Evolutionary conservation across 139 green algal genomes (phyloP).

Genomic region (Chlamydomonas asymmetrica): DNA sequence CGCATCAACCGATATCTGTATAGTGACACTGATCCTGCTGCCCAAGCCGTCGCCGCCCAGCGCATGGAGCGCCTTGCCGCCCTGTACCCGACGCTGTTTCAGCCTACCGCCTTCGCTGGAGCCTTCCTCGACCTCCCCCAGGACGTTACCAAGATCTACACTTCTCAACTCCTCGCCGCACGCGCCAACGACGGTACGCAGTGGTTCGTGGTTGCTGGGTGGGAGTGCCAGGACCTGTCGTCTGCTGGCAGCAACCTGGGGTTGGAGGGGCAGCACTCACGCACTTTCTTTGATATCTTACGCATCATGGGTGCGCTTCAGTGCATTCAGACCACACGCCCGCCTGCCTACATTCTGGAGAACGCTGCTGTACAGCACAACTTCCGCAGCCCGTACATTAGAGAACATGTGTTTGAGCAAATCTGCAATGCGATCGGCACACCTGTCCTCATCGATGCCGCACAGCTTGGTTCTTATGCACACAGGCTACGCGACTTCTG

Average conservation of each 20-base stretch:
- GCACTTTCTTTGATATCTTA: slow-evolving; percentile 1
- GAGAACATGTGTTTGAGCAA: no score
- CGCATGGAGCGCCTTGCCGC: background rate
- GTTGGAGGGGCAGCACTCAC: background rate
- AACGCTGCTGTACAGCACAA: no score
- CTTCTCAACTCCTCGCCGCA: background rate
- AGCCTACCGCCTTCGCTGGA: background rate
- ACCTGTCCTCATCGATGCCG: no score
- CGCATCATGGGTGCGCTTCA: slow-evolving; percentile 13
- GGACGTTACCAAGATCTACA: background rate
- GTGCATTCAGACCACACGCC: background rate
- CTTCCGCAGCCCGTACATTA: no score
- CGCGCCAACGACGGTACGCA: no score
- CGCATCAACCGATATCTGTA: background rate
- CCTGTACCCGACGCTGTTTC: no score
- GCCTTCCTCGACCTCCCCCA: background rate
- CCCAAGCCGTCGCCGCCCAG: background rate
- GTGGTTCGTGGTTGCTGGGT: slow-evolving; percentile 36
- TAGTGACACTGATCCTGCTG: background rate
- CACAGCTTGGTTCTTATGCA: no score
- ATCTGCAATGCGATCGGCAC: no score
- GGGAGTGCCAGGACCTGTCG: slow-evolving; percentile 24
- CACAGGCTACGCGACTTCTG: no score
- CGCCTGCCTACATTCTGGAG: slow-evolving; percentile 10
- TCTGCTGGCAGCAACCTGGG: slow-evolving; percentile 11